These are phyloP conservation scores for Geotrichum histeridarum DNA, from an alignment of 1,139 yeast genomes.

Conservation along the genomic window DNA sequence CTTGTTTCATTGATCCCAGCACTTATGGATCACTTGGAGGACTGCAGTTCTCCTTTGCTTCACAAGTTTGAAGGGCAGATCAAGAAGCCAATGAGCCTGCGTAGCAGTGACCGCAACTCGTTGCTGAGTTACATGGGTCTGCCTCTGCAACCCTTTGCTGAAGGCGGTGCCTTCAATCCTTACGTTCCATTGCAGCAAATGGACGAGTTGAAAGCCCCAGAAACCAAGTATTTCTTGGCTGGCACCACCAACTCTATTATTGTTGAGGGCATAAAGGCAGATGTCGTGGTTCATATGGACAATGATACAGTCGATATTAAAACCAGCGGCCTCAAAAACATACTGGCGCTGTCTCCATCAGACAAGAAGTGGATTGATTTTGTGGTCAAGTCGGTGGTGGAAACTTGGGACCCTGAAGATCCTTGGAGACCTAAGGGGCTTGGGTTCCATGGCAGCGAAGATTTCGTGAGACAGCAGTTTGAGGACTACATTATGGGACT, in stretches of 20 bases:
- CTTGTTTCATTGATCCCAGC: constrained; percentile 72
- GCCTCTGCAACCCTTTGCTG: constrained; percentile 79
- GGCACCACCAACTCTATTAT: constrained; percentile 87
- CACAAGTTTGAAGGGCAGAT: constrained; percentile 53
- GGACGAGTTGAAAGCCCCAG: constrained; percentile 57
- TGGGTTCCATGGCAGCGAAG: constrained; percentile 73
- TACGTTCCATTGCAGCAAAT: constrained; percentile 89
- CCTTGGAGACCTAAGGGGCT: constrained; percentile 45
- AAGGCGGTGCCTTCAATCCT: constrained; percentile 87
- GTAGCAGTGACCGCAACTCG: constrained; percentile 72
- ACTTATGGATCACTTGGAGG: constrained; percentile 63
- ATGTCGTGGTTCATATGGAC: constrained; percentile 48
- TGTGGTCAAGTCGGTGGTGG: constrained; percentile 40
- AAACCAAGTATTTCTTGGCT: constrained; percentile 62
- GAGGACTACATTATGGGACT: constrained; percentile 84
- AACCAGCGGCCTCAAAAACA: constrained; percentile 41
- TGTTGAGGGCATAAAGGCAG: constrained; percentile 54
- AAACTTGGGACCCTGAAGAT: constrained; percentile 43
- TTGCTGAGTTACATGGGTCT: constrained; percentile 77
- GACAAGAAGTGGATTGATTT: constrained; percentile 72
- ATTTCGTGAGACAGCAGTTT: constrained; percentile 77
- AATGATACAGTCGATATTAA: constrained; percentile 46
- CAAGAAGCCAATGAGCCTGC: constrained; percentile 61
- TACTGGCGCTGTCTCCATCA: constrained; percentile 51
- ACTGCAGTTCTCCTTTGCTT: constrained; percentile 74